These are phyloP conservation scores for Xerocomellus intermedius DNA, from an alignment of 768 basidiomycete genomes.

Conservation along the genomic window DNA sequence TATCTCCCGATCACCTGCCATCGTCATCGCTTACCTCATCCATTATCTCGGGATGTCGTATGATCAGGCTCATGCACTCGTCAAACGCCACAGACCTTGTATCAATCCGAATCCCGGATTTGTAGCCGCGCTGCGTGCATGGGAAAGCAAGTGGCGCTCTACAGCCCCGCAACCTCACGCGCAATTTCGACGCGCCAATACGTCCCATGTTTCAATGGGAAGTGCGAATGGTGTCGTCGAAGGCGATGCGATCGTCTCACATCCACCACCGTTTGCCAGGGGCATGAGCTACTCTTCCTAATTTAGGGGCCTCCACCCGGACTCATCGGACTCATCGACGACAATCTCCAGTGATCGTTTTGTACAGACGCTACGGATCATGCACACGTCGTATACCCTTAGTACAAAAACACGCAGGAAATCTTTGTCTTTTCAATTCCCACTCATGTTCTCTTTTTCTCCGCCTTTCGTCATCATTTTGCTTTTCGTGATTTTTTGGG, in stretches of 20 bases:
- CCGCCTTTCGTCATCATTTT: neutral
- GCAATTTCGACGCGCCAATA: constrained; percentile 31
- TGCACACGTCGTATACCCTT: constrained; percentile 7
- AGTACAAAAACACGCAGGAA: neutral
- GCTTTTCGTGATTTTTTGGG: neutral
- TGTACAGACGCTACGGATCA: neutral
- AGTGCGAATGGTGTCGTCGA: neutral
- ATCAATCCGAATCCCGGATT: constrained; percentile 80
- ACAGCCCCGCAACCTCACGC: constrained; percentile 9
- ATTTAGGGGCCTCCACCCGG: neutral
- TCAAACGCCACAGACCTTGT: constrained; percentile 67
- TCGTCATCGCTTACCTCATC: constrained; percentile 83
- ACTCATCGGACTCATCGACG: neutral
- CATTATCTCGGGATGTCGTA: constrained; percentile 70
- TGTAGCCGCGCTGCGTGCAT: constrained; percentile 55
- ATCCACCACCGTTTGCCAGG: constrained; percentile 19
- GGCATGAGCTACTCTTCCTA: constrained; percentile 27
- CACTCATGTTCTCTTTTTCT: neutral
- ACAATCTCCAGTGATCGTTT: neutral
- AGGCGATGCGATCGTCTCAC: neutral
- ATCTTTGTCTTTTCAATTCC: neutral
- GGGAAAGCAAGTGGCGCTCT: constrained; percentile 44
- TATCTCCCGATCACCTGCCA: constrained; percentile 71
- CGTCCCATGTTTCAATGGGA: constrained; percentile 19
- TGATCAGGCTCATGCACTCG: constrained; percentile 58